Percentiles rank a stretch among this genome's conserved stretches.
These are phyloP conservation scores for Neckera pumila DNA, from an alignment of 225 moss, liverwort and hornwort genomes.

Conservation along the genomic window DNA sequence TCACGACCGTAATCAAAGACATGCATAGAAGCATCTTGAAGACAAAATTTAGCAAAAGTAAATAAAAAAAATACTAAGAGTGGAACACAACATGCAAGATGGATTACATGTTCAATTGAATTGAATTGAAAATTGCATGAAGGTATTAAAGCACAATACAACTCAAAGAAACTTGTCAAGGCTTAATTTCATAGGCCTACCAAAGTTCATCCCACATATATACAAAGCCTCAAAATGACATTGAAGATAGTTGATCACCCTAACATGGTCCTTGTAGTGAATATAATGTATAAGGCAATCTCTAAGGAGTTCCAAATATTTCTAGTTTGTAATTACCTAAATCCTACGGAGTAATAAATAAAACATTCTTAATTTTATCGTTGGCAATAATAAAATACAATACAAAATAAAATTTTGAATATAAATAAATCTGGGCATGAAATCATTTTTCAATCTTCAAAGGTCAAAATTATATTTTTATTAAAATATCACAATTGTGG, in stretches of 20 bases:
- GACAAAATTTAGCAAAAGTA: accelerated
- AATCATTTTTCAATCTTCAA: too few relatives aligned
- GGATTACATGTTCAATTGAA: neutral
- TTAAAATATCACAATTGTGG: too few relatives aligned
- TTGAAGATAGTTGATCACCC: neutral
- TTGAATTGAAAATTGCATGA: too few relatives aligned
- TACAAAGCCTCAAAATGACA: accelerated
- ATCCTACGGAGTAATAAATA: too few relatives aligned
- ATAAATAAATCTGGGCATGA: too few relatives aligned
- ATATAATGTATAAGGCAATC: neutral
- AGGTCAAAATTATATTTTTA: too few relatives aligned
- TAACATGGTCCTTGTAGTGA: neutral
- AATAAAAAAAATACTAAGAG: accelerated
- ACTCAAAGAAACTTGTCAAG: neutral
- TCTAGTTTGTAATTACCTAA: neutral
- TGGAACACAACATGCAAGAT: neutral
- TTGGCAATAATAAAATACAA: too few relatives aligned
- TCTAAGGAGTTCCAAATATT: neutral
- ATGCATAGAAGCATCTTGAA: accelerated
- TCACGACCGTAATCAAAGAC: too few relatives aligned
- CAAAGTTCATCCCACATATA: neutral
- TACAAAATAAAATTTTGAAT: too few relatives aligned
- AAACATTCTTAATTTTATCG: accelerated
- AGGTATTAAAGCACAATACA: neutral
- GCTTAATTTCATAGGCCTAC: neutral